phyloP scores from a whole-genome alignment of 345 rosid species.

The Citrus reticulata region DNA sequence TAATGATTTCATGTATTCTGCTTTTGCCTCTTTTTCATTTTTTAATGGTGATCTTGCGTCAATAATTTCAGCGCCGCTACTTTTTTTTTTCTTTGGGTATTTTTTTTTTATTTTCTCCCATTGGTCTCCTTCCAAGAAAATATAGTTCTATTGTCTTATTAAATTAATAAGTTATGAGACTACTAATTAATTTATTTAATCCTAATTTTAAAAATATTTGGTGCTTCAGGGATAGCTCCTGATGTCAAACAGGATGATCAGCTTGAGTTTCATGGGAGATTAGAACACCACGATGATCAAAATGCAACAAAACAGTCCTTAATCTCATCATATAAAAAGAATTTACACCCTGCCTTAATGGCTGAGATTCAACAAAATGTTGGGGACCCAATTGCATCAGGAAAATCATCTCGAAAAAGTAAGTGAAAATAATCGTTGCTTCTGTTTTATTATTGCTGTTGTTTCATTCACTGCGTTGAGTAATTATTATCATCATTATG shows the following conservation, averaged over 20 bases:
- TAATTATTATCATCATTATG: not conserved
- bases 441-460: not conserved
- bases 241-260: conserved; percentile 57
- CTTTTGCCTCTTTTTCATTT: not conserved
- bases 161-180: not conserved
- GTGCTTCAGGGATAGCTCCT: conserved; percentile 56
- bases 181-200: not conserved
- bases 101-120: not conserved
- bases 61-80: conserved; percentile 6
- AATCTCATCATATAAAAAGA: conserved; percentile 55
- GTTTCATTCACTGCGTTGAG: not conserved
- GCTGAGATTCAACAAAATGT: conserved; percentile 43
- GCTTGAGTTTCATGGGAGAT: conserved; percentile 38
- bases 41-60: not conserved
- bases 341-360: conserved; percentile 50
- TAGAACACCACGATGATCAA: conserved; percentile 58
- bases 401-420: conserved; percentile 32
- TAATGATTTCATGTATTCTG: not conserved
- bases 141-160: not conserved
- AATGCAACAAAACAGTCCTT: conserved; percentile 58
- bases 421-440: conserved; percentile 7
- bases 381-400: conserved; percentile 22
- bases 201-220: not conserved
- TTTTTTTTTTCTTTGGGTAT: not conserved
- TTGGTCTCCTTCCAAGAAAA: not conserved